phyloP scores from a whole-genome alignment of 331 rosid genomes.

The Prunus yedoensis region DNA sequence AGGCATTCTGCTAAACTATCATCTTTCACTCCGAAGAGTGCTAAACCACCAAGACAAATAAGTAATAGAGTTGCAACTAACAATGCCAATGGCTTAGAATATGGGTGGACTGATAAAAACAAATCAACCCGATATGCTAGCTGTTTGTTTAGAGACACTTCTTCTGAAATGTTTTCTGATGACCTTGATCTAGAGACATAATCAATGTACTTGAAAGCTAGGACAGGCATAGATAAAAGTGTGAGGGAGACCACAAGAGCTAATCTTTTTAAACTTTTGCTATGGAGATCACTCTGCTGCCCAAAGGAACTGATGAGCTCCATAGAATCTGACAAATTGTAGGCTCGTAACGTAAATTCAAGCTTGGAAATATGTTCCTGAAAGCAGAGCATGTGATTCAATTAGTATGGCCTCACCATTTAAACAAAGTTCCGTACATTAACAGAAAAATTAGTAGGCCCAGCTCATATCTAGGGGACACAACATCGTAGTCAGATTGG shows the following conservation, averaged over 20 bases:
- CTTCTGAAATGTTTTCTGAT: conserved; percentile 54
- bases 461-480: background rate
- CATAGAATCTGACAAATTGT: conserved; percentile 32
- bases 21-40: conserved; percentile 79
- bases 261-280: conserved; percentile 45
- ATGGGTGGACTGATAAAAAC: conserved; percentile 79
- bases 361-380: conserved; percentile 58
- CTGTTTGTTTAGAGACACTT: conserved; percentile 66
- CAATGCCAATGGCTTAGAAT: conserved; percentile 81
- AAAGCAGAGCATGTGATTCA: conserved; percentile 10
- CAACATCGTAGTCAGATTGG: background rate
- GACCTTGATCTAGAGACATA: conserved; percentile 61
- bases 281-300: conserved; percentile 32
- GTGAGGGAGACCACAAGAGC: conserved; percentile 54
- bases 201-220: conserved; percentile 56
- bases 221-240: conserved; percentile 48
- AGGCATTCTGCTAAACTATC: conserved; percentile 67
- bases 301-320: conserved; percentile 27
- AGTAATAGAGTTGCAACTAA: conserved; percentile 74
- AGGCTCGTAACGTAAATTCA: conserved; percentile 37
- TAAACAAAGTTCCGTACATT: background rate
- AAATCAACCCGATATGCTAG: conserved; percentile 69
- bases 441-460: background rate
- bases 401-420: background rate
- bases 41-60: conserved; percentile 75